Conservation (phyloP, 2,329 filamentous ascomycete genomes). For the Botrytis paeoniae region DNA sequence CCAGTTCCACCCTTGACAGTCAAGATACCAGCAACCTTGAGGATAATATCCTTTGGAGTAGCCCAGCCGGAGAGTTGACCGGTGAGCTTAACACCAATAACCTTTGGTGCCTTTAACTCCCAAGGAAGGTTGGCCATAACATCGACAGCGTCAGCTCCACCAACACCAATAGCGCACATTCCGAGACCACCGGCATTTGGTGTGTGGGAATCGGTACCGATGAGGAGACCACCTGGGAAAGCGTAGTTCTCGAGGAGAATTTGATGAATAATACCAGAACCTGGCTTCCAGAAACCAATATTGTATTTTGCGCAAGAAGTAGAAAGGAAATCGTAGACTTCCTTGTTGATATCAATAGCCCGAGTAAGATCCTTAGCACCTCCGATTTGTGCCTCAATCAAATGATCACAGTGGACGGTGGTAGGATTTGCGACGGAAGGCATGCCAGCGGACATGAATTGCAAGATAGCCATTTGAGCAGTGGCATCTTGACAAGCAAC, state of each 20-base stretch:
- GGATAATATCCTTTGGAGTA: conserved; percentile 92
- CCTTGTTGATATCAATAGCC: conserved; percentile 93
- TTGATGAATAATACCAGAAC: conserved; percentile 99
- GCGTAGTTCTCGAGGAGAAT: conserved; percentile 98
- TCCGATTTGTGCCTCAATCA: conserved; percentile 96
- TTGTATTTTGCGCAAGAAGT: conserved; percentile 97
- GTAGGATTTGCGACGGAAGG: conserved; percentile 88
- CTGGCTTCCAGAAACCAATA: conserved; percentile 99
- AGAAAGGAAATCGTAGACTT: conserved; percentile 97
- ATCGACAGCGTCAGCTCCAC: conserved; percentile 97
- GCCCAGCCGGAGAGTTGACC: conserved; percentile 89
- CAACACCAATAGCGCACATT: conserved; percentile 78
- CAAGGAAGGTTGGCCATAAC: conserved; percentile 96
- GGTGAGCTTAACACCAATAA: conserved; percentile 94
- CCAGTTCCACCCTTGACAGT: conserved; percentile 98
- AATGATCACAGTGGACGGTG: conserved; percentile 97
- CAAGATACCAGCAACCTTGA: conserved; percentile 94
- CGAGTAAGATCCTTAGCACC: conserved; percentile 90
- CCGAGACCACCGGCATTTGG: conserved; percentile 96
- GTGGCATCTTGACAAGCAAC: conserved; percentile 99
- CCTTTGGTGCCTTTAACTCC: conserved; percentile 97
- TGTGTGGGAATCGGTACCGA: conserved; percentile 97
- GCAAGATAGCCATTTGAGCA: conserved; percentile 98
- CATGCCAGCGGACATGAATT: conserved; percentile 99
- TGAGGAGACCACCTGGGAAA: conserved; percentile 96